These are phyloP conservation scores for Ramaria sp. DNA, from an alignment of 768 basidiomycete species.

Conservation along the genomic window DNA sequence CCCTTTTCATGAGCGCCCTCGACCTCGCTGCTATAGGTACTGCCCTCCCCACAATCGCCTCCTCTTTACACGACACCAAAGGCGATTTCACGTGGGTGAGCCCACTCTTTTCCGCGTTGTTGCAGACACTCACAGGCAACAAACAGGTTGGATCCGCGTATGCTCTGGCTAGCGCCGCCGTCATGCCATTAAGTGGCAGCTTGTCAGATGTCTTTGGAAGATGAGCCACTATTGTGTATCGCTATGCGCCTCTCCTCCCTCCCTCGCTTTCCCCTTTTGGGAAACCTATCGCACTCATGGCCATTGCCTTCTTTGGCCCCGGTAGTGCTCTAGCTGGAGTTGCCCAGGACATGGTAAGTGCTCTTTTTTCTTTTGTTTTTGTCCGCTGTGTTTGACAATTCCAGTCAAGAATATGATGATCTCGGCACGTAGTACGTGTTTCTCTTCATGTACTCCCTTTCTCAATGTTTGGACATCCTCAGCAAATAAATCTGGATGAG, in stretches of 20 bases:
- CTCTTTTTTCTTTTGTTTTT: no score
- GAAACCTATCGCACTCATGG: no score
- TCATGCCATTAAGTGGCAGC: slow-evolving; percentile 29
- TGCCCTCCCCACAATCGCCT: no score
- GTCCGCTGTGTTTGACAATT: no score
- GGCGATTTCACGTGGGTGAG: no score
- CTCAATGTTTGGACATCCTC: not conserved
- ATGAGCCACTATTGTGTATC: slow-evolving; percentile 21
- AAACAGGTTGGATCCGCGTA: slow-evolving; percentile 23
- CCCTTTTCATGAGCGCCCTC: not conserved
- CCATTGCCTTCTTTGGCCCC: no score
- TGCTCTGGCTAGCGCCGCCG: no score
- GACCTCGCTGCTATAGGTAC: not conserved
- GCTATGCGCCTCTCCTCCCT: slow-evolving; percentile 25
- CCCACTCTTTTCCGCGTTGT: slow-evolving; percentile 2
- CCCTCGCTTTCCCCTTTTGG: no score
- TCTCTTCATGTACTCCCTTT: not conserved
- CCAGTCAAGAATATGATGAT: slow-evolving; percentile 31
- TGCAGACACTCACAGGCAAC: slow-evolving; percentile 11
- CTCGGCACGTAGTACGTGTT: slow-evolving; percentile 24
- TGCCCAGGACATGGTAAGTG: slow-evolving; percentile 29
- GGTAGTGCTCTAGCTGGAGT: slow-evolving; percentile 34
- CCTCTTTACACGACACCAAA: no score
- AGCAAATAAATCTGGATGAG: no score
- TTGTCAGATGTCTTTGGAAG: slow-evolving; percentile 32